A percentile compares a stretch with the other conserved stretches of the same genome.
Evolutionary conservation across 371 early-diverging fungal genomes (phyloP).

Genomic region (Mortierella sp.): DNA sequence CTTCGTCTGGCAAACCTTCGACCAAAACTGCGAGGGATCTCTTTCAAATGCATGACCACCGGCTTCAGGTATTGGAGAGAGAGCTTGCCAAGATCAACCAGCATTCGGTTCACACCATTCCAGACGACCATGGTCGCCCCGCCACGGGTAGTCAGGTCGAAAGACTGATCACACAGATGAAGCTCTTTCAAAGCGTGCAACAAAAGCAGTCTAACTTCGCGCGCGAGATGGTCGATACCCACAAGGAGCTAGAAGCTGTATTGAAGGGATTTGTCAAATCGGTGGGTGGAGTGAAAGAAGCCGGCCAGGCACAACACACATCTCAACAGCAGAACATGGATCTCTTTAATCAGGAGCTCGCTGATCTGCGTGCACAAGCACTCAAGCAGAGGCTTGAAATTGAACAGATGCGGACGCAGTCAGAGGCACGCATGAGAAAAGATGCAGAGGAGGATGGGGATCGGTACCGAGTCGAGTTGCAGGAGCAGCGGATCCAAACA

Average conservation of each 20-base stretch:
- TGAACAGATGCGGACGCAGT: not conserved
- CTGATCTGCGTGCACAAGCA: not conserved
- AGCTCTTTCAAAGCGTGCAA: conserved; percentile 64
- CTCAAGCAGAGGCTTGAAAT: not conserved
- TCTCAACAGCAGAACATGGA: not conserved
- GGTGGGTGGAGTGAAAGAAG: no score
- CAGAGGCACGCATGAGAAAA: not conserved
- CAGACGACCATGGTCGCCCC: no score
- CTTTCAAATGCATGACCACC: no score
- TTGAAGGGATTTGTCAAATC: not conserved
- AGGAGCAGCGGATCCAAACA: not conserved
- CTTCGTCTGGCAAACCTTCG: no score
- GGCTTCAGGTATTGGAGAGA: conserved; percentile 57
- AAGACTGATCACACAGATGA: no score
- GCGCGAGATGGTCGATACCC: not conserved
- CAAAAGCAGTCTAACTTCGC: conserved; percentile 75
- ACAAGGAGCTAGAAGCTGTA: not conserved
- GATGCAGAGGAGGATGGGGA: not conserved
- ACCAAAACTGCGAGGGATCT: no score
- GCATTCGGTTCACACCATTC: conserved; percentile 35
- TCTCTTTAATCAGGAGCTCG: not conserved
- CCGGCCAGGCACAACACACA: not conserved
- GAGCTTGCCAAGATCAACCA: conserved; percentile 90
- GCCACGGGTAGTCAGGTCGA: no score
- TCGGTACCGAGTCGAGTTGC: not conserved